These are phyloP conservation scores for Actinomortierella wolfii DNA, from an alignment of 371 early-diverging fungal genomes.

Conservation along the genomic window DNA sequence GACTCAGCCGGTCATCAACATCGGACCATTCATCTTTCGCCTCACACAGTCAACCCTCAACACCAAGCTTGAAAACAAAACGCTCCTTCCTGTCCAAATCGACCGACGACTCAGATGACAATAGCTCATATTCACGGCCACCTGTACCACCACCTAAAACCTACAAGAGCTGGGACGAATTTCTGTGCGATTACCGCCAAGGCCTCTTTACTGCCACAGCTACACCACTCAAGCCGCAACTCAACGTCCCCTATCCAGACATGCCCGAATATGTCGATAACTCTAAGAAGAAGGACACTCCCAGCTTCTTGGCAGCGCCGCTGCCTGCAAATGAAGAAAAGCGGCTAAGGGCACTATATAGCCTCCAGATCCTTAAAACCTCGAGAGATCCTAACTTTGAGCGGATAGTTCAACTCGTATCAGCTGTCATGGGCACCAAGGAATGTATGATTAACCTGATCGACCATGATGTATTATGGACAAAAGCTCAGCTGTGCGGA, in stretches of 20 bases:
- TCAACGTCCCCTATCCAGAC: slow-evolving; percentile 6
- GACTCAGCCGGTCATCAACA: slow-evolving; percentile 29
- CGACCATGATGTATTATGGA: slow-evolving; percentile 22
- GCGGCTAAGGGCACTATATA: slow-evolving; percentile 43
- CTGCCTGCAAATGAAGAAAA: slow-evolving; percentile 36
- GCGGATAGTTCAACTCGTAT: slow-evolving; percentile 44
- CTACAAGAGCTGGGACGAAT: slow-evolving; percentile 36
- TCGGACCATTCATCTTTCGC: slow-evolving; percentile 17
- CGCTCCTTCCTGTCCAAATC: slow-evolving; percentile 8
- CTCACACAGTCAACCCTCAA: slow-evolving; percentile 18
- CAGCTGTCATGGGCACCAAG: slow-evolving; percentile 36
- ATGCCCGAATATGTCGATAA: slow-evolving; percentile 13
- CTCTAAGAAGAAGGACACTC: not conserved
- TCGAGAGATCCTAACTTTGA: slow-evolving; percentile 48
- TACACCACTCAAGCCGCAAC: too few relatives aligned
- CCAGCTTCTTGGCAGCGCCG: slow-evolving; percentile 27
- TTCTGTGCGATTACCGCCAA: slow-evolving; percentile 24
- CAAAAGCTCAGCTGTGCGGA: slow-evolving; percentile 28
- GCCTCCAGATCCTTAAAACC: slow-evolving; percentile 46
- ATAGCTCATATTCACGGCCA: not conserved
- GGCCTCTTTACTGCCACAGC: slow-evolving; percentile 12
- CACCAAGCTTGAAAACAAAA: slow-evolving; percentile 18
- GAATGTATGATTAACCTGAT: slow-evolving; percentile 44
- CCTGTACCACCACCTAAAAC: not conserved
- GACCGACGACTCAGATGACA: not conserved